Base-by-base conservation (phyloP, 495 filamentous ascomycete genomes). In the Penicillium tannophilum region DNA sequence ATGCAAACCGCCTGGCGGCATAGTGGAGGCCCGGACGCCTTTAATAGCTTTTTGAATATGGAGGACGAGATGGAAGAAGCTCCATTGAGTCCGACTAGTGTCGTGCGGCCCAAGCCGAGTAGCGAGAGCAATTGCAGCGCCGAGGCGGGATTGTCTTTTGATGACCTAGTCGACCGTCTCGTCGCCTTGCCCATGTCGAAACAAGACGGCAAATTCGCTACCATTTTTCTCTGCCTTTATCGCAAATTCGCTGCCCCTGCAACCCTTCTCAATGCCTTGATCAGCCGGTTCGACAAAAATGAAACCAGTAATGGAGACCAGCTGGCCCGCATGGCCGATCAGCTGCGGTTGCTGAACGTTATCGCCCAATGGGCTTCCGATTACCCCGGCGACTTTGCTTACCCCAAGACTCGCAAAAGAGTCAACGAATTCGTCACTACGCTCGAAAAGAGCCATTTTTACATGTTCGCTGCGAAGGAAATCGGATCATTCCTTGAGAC, bases 321-420 rank as follows among this genome's bases (percentile, higher is more conserved):
- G 43, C 79, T 96, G 16, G 84, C 85, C 54, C 88, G 85, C 60
- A 91, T 87, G 33, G 83, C 86, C 6, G 80, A 84, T n/a, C 93
- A 98, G 73, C 79, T 93, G 59, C 84, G 93, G 51, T 87, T 92
- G 43, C 84, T 97, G 44, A 86, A 87, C 56, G 82, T 92, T n/a
- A 74, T 98, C 54, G 88, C 90, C 6, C 90, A 90, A 64, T 98
- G 94, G 94, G 84, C 92, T 2, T 84, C 86, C n/a, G 82, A 84
- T 30, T 96, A 98, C 73, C 92, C 94, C 0, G 93, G 90, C 3
- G 94, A 98, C 72, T 95, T 97, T 76, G 90, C 91, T 0, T 83
- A 89, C 63, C 85, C 88, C n/a, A 81, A 81, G 53, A 94, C 92
- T 10, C 86, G 85, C 54, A 83, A 82, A 60, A 81, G 77, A 8